Evolutionary conservation across 352 stramenopile species (phyloP).

Genomic region (Phytophthora idaei): DNA sequence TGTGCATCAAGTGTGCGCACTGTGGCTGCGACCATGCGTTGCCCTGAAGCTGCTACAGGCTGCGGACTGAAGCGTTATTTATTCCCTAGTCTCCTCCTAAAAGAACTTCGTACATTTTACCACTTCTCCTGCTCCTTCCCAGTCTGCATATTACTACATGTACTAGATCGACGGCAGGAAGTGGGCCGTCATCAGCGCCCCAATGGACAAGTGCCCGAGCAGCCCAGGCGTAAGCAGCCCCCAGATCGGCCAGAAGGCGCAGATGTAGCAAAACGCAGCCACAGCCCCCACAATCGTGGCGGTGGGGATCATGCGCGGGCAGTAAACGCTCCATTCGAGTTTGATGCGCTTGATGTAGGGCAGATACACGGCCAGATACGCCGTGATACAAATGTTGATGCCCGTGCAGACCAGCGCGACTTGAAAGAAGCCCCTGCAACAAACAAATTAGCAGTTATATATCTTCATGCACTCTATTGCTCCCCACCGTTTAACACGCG

Average conservation of each 20-base stretch:
- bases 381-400: conserved; percentile 87
- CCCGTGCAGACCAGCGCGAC: conserved; percentile 77
- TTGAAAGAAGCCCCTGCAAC: conserved; percentile 78
- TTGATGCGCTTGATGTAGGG: conserved; percentile 83
- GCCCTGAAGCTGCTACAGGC: conserved; percentile 14
- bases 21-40: conserved; percentile 46
- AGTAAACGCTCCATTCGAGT: conserved; percentile 93
- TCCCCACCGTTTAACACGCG: conserved; percentile 46
- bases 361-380: conserved; percentile 88
- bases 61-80: conserved; percentile 33
- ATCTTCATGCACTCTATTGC: not conserved
- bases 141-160: too few relatives aligned
- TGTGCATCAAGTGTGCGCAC: conserved; percentile 45
- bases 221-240: conserved; percentile 91
- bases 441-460: conserved; percentile 9
- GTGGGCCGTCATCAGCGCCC: conserved; percentile 92
- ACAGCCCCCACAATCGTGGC: conserved; percentile 80
- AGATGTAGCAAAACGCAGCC: conserved; percentile 76
- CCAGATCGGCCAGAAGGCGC: conserved; percentile 92
- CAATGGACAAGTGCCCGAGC: conserved; percentile 89
- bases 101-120: too few relatives aligned
- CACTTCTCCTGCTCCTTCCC: too few relatives aligned
- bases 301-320: conserved; percentile 90
- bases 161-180: conserved; percentile 90
- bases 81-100: conserved; percentile 15